Base-by-base conservation (phyloP, 257 asterid species). In the Voacanga thouarsii region DNA sequence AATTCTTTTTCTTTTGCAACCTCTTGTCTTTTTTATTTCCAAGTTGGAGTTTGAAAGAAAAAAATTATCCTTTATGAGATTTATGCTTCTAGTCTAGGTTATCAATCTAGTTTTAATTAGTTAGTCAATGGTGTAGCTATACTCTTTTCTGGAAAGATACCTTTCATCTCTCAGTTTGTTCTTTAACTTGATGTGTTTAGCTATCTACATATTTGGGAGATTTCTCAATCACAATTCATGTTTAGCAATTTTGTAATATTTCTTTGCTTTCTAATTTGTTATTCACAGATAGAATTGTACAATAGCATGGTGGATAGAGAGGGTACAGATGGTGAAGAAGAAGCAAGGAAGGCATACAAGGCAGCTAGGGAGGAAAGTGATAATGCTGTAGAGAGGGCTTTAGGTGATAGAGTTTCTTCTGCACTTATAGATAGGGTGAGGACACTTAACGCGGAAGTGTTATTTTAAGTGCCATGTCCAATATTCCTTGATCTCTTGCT, bases 391-490 rank as follows among this genome's bases (percentile, higher is more conserved):
- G 98, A 91, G 87, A 85, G 55, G 85, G 84, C 87, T 82, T 82
- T 90, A 53, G 96, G 92, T 57, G 88, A 90, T 81, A 83, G 91
- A 84, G 97, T 91, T 72, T 93, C 98, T 44, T 84, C 95, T 60
- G 98, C 97, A 56, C 98, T 96, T 75, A 91, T 89, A 84, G 90
- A 95, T 84, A 89, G 91, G 96, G 98, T 90, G 85, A 87, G 87
- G 79, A 55, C 53, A 15, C 55, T 18, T 53, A 37, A 41, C 47
- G 26, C 14, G 50, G 18, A n/a, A 47, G 56, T 28, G 11, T 73
- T 53, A 28, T 28, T 26, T 33, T 45, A 72, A 28, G 11, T 72
- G 66, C 66, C 33, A 59, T 5, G 64, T 59, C 56, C 66, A 49
- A 23, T 41, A 78, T 39, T 33, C 15, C 10, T 71, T 19, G n/a